Conservation (phyloP, 2,329 filamentous ascomycete species). For the Cladobotryum protrusum region DNA sequence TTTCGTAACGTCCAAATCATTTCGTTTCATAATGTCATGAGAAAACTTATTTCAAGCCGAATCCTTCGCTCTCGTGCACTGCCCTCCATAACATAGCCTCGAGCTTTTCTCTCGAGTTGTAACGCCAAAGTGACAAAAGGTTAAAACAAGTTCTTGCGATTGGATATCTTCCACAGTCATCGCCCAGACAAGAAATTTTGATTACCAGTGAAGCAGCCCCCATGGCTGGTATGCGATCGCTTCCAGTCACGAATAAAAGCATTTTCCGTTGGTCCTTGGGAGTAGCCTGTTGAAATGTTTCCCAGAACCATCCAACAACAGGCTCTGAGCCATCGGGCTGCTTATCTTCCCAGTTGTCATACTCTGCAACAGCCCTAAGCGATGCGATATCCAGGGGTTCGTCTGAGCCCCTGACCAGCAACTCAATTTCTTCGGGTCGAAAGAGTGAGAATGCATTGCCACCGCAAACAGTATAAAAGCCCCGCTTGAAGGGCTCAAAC, state of each 20-base stretch:
- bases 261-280: conserved; percentile 69
- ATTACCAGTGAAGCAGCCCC: conserved; percentile 75
- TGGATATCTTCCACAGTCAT: conserved; percentile 69
- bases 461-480: conserved; percentile 87
- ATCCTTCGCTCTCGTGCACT: conserved; percentile 85
- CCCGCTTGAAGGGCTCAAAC: conserved; percentile 89
- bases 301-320: conserved; percentile 83
- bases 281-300: conserved; percentile 61
- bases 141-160: conserved; percentile 92
- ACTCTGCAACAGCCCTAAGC: conserved; percentile 68
- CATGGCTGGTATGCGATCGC: conserved; percentile 83
- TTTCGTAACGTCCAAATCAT: not conserved
- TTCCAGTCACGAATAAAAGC: conserved; percentile 82
- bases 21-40: not conserved
- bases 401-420: conserved; percentile 78
- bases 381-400: conserved; percentile 74
- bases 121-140: conserved; percentile 69
- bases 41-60: conserved; percentile 68
- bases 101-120: conserved; percentile 58
- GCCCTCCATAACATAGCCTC: conserved; percentile 74
- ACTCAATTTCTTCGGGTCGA: conserved; percentile 84
- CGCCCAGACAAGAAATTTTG: conserved; percentile 67
- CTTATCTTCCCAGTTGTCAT: conserved; percentile 67
- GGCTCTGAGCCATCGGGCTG: conserved; percentile 55
- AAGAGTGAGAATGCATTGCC: conserved; percentile 85